Conservation (phyloP, 352 stramenopile species). For the Plasmopara muralis region DNA sequence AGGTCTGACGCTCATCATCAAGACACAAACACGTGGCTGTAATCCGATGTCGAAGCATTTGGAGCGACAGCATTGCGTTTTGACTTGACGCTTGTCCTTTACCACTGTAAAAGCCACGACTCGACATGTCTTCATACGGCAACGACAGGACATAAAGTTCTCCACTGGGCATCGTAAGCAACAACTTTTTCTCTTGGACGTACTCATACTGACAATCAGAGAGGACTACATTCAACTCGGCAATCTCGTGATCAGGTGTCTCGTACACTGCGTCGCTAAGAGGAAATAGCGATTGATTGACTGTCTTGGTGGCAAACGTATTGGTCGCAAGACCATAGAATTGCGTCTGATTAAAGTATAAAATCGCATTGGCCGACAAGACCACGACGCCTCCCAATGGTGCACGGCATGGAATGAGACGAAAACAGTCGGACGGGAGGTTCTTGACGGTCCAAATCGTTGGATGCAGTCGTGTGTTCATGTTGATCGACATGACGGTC, state of each 20-base stretch:
- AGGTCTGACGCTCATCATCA: constrained; percentile 49
- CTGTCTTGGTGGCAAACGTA: constrained; percentile 63
- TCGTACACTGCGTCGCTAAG: constrained; percentile 60
- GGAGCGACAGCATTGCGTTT: constrained; percentile 40
- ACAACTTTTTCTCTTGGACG: constrained; percentile 57
- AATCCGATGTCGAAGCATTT: constrained; percentile 42
- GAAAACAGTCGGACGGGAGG: constrained; percentile 72
- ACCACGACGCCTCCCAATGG: constrained; percentile 72
- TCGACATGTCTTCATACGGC: constrained; percentile 47
- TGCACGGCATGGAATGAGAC: constrained; percentile 60
- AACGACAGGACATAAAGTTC: constrained; percentile 60
- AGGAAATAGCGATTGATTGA: constrained; percentile 66
- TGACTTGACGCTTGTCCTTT: constrained; percentile 15
- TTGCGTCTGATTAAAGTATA: constrained; percentile 87
- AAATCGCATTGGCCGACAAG: constrained; percentile 67
- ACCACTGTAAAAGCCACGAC: constrained; percentile 28
- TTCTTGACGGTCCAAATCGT: constrained; percentile 86
- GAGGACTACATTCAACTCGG: constrained; percentile 49
- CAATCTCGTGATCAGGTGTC: constrained; percentile 39
- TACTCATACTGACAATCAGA: constrained; percentile 69
- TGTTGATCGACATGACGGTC: constrained; percentile 83
- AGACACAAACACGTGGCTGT: constrained; percentile 54
- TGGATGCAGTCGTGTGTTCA: constrained; percentile 77
- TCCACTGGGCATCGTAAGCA: constrained; percentile 53
- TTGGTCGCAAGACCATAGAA: constrained; percentile 73